Base-by-base conservation (phyloP, 306 rosid species). In the Urtica urens region DNA sequence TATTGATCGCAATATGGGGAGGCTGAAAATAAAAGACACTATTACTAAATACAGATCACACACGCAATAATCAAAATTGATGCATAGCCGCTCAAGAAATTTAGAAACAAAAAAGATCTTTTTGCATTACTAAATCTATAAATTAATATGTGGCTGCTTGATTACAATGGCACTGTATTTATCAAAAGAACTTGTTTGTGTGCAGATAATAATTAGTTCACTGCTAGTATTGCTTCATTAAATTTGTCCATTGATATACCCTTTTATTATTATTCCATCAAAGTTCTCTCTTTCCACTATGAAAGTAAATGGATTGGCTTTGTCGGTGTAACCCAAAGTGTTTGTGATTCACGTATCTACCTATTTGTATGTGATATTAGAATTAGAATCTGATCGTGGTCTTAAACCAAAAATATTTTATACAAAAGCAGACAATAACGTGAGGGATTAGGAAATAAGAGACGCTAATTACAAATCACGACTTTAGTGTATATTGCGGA, bases 291-390 rank as follows among this genome's bases (percentile, higher is more conserved):
- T 21, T 14, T 51, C 59, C 59, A 53, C 59, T 38, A 37, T 38
- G 17, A 24, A 53, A 34, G 4, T 50, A 17, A n/a, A n/a, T 35
- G 57, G 14, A 19, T 21, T 13, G 41, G 27, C 7, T n/a, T 18
- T 52, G 58, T 37, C 58, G 48, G 59, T 53, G 59, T 38, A 38
- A 34, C 59, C 59, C 46, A 38, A 53, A 51, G 3, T 33, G 20
- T 51, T 21, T 51, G 30, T 35, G 45, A 23, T 38, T 27, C 53
- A 48, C 53, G 42, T 33, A 30, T 31, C 55, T 50, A 21, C 11
- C 42, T 30, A 50, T 50, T 30, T 16, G 55, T 29, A 11, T 50
- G 30, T 50, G 55, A 50, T 26, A 10, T 30, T 9, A 33, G 17
- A 24, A 10, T 30, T 9, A 33, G 17, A 24, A 30, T 50, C 24